phyloP scores from a whole-genome alignment of 2,329 filamentous ascomycete species.

The Arthrobotrys iridis region DNA sequence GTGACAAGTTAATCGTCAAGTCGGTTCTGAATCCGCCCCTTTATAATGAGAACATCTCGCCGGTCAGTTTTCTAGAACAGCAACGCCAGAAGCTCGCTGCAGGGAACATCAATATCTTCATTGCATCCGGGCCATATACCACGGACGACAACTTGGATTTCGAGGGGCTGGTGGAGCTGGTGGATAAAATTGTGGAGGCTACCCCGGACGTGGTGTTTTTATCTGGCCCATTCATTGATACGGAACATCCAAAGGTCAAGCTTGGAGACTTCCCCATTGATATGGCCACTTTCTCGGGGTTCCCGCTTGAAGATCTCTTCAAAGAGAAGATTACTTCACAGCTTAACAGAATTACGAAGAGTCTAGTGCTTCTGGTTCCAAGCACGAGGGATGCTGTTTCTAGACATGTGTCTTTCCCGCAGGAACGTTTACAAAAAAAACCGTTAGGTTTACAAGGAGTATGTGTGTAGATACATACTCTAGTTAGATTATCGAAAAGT shows the following conservation, averaged over 20 bases:
- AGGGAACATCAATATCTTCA: constrained; percentile 77
- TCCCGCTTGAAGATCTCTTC: constrained; percentile 79
- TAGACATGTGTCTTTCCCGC: constrained; percentile 88
- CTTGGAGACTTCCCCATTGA: constrained; percentile 81
- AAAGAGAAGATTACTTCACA: constrained; percentile 78
- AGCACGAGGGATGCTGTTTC: constrained; percentile 83
- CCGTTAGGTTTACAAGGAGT: constrained; percentile 52
- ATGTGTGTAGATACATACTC: neutral
- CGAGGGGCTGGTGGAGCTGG: constrained; percentile 83
- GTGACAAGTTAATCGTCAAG: constrained; percentile 80
- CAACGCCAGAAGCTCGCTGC: constrained; percentile 69
- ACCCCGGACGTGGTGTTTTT: constrained; percentile 83
- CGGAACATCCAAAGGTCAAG: constrained; percentile 87
- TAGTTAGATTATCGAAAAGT: neutral
- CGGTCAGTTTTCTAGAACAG: constrained; percentile 71
- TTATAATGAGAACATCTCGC: constrained; percentile 78
- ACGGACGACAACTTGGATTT: constrained; percentile 92
- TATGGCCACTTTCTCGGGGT: constrained; percentile 74
- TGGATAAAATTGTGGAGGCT: constrained; percentile 77
- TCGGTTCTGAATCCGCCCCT: constrained; percentile 80
- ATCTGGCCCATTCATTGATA: constrained; percentile 86
- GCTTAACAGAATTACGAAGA: constrained; percentile 74
- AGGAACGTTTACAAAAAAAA: constrained; percentile 60
- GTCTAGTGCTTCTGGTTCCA: constrained; percentile 70
- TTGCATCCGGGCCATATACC: constrained; percentile 89